A percentile compares a stretch with the other conserved stretches of the same genome.
These are phyloP conservation scores for Heliosperma pusillum DNA, from an alignment of 148 eudicot species.

Conservation along the genomic window DNA sequence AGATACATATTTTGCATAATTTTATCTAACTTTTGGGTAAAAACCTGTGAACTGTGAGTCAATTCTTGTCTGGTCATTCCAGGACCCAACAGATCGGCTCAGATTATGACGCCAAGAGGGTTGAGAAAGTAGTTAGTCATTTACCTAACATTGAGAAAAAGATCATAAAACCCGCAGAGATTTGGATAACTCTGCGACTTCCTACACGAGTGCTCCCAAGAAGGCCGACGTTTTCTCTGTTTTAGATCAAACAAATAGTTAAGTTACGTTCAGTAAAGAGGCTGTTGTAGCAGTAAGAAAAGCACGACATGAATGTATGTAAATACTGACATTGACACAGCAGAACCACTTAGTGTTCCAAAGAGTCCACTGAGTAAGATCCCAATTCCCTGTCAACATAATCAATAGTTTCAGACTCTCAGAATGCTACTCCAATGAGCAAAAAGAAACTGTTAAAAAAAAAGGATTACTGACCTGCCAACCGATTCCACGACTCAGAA, in stretches of 20 bases:
- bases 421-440: neutral
- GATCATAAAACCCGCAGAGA: conserved; percentile 98
- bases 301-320: neutral
- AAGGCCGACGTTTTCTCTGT: conserved; percentile 92
- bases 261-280: conserved; percentile 3
- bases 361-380: conserved; percentile 85
- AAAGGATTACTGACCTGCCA: conserved; percentile 67
- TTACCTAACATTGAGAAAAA: conserved; percentile 91
- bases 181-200: conserved; percentile 91
- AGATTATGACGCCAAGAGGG: neutral
- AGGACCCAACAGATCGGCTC: too few species aligned
- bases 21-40: too few species aligned
- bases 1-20: too few species aligned
- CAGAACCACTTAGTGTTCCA: conserved; percentile 89
- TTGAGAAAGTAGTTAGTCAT: neutral
- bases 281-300: neutral
- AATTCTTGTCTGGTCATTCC: too few species aligned
- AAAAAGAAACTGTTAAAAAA: neutral
- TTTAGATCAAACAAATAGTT: conserved; percentile 7
- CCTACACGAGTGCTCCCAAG: conserved; percentile 97
- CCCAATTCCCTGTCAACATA: conserved; percentile 67
- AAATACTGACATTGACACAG: conserved; percentile 76
- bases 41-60: too few species aligned
- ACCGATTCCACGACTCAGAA: conserved; percentile 97
- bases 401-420: conserved; percentile 3